Evolutionary conservation across 2,329 filamentous ascomycete species (phyloP), one percentile per base, ranked within the genome.

Genomic region (Clarireedia homoeocarpa): DNA sequence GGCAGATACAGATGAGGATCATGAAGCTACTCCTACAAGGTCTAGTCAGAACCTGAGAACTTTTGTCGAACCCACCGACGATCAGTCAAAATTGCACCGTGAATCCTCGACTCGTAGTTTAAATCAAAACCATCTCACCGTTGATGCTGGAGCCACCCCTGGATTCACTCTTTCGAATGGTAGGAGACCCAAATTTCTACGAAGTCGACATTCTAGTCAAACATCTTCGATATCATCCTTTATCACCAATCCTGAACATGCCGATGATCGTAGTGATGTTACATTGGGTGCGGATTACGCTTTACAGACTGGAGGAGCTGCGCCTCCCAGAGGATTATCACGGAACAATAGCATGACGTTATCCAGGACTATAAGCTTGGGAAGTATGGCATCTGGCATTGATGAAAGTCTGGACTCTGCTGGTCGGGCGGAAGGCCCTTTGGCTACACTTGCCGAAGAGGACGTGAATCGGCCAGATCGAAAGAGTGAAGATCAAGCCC

Each of bases 361-460:
- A 54, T 84, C 86, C 20, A 80, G 92, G 24, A 82, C 91, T 10
- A 85, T 91, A 59, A 96, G 91, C 72, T 79, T 96, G 58, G 91
- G 91, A 23, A 96, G 92, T 69, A 90, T 96, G 74, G 87, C 84
- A 2, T 96, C 91, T 5, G 89, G 86, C 0, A 73, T 79, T 48
- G 80, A 84, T n/a, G 81, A 84, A 20, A 59, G 55, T 10, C 66
- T 64, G 63, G 75, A 55, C 17, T 59, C 63, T 12, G 58, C 57
- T 26, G 55, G 53, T 38, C 58, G 60, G 66, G 72, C 48, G 72
- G 78, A 80, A 42, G 73, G 71, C 5, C 76, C 72, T 56, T 67
- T 85, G 26, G 79, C 77, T 20, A 78, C 78, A 1, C 68, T 86
- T n/a, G 75, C 82, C 26, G 83, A 86, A 63, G 83, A 86, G 64